Percentiles rank a stretch among this genome's conserved stretches.
Conservation (phyloP, 768 basidiomycete species). For the Paxillus ammoniavirescens region DNA sequence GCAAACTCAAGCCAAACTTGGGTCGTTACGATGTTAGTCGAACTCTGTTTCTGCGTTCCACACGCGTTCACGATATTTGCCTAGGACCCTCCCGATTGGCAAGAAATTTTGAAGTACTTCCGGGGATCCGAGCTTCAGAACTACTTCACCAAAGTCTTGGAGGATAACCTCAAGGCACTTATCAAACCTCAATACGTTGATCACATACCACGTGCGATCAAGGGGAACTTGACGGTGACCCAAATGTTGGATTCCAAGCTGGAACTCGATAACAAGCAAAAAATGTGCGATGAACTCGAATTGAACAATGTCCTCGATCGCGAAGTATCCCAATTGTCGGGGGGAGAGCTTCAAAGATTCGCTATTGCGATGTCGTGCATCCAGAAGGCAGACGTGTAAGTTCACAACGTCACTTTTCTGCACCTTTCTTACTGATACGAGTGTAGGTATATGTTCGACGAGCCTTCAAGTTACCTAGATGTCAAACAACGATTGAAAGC, state of each 20-base stretch:
- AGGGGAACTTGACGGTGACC: constrained; percentile 80
- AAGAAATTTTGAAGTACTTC: constrained; percentile 97
- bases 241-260: constrained; percentile 92
- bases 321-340: constrained; percentile 83
- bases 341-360: constrained; percentile 97
- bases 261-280: constrained; percentile 85
- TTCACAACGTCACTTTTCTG: constrained; percentile 9
- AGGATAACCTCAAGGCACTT: constrained; percentile 97
- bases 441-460: constrained; percentile 95
- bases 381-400: constrained; percentile 92
- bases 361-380: constrained; percentile 98
- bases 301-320: constrained; percentile 83
- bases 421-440: constrained; percentile 4
- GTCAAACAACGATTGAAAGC: constrained; percentile 93
- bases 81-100: constrained; percentile 98
- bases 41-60: neutral
- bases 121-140: constrained; percentile 98
- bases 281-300: constrained; percentile 84
- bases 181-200: constrained; percentile 99
- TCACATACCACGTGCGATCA: constrained; percentile 95
- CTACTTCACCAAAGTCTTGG: constrained; percentile 98
- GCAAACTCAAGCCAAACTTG: constrained; percentile 96
- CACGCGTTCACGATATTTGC: constrained; percentile 1
- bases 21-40: constrained; percentile 87
- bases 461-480: constrained; percentile 97